phyloP scores from a whole-genome alignment of 2,329 filamentous ascomycete genomes.

The Penicillium sp. region DNA sequence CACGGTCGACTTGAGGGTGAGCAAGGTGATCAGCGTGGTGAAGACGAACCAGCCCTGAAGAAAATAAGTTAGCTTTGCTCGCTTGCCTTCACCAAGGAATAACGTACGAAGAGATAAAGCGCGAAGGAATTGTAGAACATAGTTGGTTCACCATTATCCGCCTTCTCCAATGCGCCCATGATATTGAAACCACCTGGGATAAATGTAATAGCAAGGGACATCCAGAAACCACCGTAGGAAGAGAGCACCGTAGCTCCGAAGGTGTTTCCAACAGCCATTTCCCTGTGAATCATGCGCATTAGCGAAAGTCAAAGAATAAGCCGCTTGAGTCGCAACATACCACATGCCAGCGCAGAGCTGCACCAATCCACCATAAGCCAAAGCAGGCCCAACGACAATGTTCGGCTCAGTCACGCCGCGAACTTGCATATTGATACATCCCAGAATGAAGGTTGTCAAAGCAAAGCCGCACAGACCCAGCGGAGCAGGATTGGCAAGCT shows the following conservation, averaged over 20 bases:
- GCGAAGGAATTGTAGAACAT: slow-evolving; percentile 60
- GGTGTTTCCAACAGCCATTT: slow-evolving; percentile 77
- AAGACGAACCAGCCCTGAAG: slow-evolving; percentile 74
- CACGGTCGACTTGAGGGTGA: slow-evolving; percentile 71
- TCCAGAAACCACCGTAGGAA: slow-evolving; percentile 80
- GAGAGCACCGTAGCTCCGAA: slow-evolving; percentile 75
- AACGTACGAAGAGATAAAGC: slow-evolving; percentile 59
- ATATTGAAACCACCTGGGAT: slow-evolving; percentile 66
- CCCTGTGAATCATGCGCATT: slow-evolving; percentile 57
- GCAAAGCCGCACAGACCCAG: slow-evolving; percentile 74
- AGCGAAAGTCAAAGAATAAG: background rate
- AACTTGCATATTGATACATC: slow-evolving; percentile 67
- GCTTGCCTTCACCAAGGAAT: too few relatives aligned
- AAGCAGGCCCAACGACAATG: slow-evolving; percentile 66
- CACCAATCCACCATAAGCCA: slow-evolving; percentile 71
- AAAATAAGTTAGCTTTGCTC: background rate
- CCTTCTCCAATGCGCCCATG: slow-evolving; percentile 45
- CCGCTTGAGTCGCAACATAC: slow-evolving; percentile 45
- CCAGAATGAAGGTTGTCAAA: slow-evolving; percentile 74
- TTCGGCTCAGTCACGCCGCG: slow-evolving; percentile 60
- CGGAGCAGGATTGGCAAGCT: slow-evolving; percentile 73
- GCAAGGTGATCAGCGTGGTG: slow-evolving; percentile 68
- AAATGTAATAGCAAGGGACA: slow-evolving; percentile 67
- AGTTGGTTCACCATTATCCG: slow-evolving; percentile 36
- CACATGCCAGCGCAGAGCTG: slow-evolving; percentile 81